phyloP scores from a whole-genome alignment of 1,284 basidiomycete species.

The Tilletia setariae region DNA sequence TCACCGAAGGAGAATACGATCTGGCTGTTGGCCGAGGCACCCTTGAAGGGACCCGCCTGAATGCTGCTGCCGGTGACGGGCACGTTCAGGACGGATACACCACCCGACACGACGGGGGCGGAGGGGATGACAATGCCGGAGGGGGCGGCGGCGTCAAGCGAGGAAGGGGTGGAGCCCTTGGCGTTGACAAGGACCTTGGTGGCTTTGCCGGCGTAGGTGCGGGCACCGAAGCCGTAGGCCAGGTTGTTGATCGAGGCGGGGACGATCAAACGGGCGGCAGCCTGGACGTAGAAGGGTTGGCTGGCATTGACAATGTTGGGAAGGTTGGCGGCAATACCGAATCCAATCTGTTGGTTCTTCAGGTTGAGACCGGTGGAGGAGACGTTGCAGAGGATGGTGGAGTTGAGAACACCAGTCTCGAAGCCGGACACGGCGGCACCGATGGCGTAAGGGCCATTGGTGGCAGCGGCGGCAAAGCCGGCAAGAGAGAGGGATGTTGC shows the following conservation, averaged over 20 bases:
- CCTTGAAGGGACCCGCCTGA: conserved; percentile 5
- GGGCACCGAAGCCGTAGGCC: conserved; percentile 9
- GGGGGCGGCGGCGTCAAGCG: background rate
- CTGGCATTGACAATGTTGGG: conserved; percentile 1
- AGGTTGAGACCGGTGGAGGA: conserved; percentile 14
- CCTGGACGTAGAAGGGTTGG: conserved; percentile 14
- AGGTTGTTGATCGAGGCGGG: conserved; percentile 17
- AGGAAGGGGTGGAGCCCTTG: conserved; percentile 15
- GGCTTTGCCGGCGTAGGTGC: background rate
- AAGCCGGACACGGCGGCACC: conserved; percentile 8
- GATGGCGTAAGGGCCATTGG: conserved; percentile 10
- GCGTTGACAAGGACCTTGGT: conserved; percentile 15
- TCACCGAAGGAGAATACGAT: conserved; percentile 15
- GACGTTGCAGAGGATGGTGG: conserved; percentile 13
- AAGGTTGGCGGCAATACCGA: conserved; percentile 7
- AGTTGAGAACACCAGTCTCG: conserved; percentile 10
- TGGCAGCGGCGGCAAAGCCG: background rate
- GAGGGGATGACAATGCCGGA: background rate
- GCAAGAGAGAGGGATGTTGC: background rate
- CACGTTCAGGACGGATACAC: conserved; percentile 11
- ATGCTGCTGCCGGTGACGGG: background rate
- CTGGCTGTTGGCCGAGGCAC: background rate
- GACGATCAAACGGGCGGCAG: conserved; percentile 13
- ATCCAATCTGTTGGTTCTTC: conserved; percentile 10
- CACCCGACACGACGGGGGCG: conserved; percentile 4